Evolutionary conservation across 176 grass and related monocot genomes (phyloP), one percentile per base, ranked within the genome.

Genomic region (Musa schizocarpa): DNA sequence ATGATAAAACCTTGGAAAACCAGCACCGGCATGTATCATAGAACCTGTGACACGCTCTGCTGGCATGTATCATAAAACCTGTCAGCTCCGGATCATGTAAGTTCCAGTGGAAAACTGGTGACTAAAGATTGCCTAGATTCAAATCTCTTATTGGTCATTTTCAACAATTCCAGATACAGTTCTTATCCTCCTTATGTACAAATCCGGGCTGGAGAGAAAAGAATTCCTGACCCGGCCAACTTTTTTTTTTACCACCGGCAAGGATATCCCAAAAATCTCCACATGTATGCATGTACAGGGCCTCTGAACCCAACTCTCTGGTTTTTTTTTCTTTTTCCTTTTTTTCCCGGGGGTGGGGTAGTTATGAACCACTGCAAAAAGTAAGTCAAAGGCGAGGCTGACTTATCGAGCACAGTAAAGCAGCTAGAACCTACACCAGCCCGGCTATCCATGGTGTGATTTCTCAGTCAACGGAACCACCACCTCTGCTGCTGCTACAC

Each of bases 161-260:
- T 63, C 69, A 69, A 73, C 11, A 16, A 27, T 73, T 61, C 56
- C 49, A 73, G 48, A 26, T 63, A 34, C 57, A 71, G 69, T 72
- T 13, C 19, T 65, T 80, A 73, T 65, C 52, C 63, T 73, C 23
- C 49, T 65, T 80, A 80, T 80, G 67, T 73, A 80, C 69, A 80
- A 73, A 80, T 80, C 78, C 69, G 68, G 69, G 63, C 52, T 27
- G 57, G 78, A 64, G 49, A 50, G 50, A 64, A 43, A 43, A 78
- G n/a, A 80, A 80, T 80, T 80, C 78, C 69, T 29, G 69, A 63
- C 19, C 58, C 53, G 75, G 61, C 75, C 52, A 61, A 43, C 59
- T 64, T 77, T 22, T 64, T 77, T 22, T 22, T 22, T 64, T 52
- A 73, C 69, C 16, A 63, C 57, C 17, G 21, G 48, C 69, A 80